Evolutionary conservation across 495 filamentous ascomycete genomes (phyloP).

Genomic region (Penicillium riverlandense): DNA sequence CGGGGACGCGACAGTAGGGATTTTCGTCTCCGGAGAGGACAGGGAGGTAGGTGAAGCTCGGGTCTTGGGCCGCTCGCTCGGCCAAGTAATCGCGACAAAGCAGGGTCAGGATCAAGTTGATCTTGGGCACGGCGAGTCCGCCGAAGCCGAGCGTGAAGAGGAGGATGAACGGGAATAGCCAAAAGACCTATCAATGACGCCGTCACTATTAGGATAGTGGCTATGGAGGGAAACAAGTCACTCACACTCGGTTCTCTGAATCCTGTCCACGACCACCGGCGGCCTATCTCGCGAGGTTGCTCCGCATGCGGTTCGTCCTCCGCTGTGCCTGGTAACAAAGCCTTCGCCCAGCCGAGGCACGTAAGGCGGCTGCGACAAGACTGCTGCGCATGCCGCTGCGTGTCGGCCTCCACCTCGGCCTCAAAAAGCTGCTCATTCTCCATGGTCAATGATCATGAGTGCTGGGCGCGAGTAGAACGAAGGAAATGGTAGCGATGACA

Average conservation of each 20-base stretch:
- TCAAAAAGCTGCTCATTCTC: constrained; percentile 22
- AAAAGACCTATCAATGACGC: constrained; percentile 57
- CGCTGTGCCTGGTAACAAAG: no score
- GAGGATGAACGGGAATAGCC: constrained; percentile 71
- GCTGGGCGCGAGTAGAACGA: neutral
- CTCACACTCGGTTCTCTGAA: constrained; percentile 13
- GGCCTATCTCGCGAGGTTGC: constrained; percentile 1
- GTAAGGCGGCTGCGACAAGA: neutral
- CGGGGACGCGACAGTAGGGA: constrained; percentile 62
- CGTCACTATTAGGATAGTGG: constrained; percentile 2
- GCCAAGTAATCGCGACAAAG: constrained; percentile 74
- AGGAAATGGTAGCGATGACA: neutral
- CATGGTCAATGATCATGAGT: constrained; percentile 4
- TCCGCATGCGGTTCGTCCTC: constrained; percentile 7
- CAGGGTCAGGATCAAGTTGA: constrained; percentile 73
- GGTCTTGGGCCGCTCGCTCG: constrained; percentile 49
- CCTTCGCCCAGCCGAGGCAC: no score
- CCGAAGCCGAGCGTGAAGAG: constrained; percentile 79
- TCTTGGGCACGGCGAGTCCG: constrained; percentile 67
- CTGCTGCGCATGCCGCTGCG: constrained; percentile 1
- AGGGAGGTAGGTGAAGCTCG: constrained; percentile 53
- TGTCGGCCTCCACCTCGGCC: constrained; percentile 12
- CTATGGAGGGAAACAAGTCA: neutral
- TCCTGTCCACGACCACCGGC: constrained; percentile 9
- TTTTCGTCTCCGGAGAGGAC: constrained; percentile 61